Percentiles rank a stretch among this genome's conserved stretches.
Evolutionary conservation across 1,139 yeast species (phyloP).

Genomic region (Diutina ranongensis): DNA sequence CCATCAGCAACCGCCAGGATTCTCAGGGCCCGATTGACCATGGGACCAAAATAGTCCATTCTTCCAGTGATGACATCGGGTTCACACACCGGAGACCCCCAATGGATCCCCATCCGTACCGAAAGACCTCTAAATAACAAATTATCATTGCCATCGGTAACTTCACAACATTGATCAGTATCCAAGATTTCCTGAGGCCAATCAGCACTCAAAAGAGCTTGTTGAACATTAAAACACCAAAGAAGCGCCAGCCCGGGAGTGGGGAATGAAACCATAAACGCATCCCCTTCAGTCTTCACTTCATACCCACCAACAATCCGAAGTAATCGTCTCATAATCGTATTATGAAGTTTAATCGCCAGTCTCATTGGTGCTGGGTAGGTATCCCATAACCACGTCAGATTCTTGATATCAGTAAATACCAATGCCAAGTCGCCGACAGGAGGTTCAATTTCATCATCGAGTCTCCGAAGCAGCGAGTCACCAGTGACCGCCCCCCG

Average conservation of each 20-base stretch:
- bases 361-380: constrained; percentile 93
- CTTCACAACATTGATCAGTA: constrained; percentile 74
- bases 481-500: constrained; percentile 52
- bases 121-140: constrained; percentile 76
- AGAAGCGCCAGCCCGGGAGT: constrained; percentile 81
- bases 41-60: constrained; percentile 98
- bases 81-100: constrained; percentile 97
- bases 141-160: constrained; percentile 54
- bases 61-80: constrained; percentile 88
- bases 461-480: constrained; percentile 68
- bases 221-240: constrained; percentile 93
- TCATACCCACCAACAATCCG: constrained; percentile 95
- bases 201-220: constrained; percentile 68
- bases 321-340: constrained; percentile 86
- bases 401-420: constrained; percentile 92
- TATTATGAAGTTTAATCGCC: constrained; percentile 89
- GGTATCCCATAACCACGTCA: constrained; percentile 88
- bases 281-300: constrained; percentile 98
- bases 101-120: constrained; percentile 95
- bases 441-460: constrained; percentile 92
- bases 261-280: constrained; percentile 97
- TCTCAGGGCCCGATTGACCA: constrained; percentile 92
- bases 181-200: constrained; percentile 94
- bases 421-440: constrained; percentile 91
- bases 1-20: constrained; percentile 95